Base-by-base conservation (phyloP, 2,329 filamentous ascomycete species). In the Xylariaceae sp. region DNA sequence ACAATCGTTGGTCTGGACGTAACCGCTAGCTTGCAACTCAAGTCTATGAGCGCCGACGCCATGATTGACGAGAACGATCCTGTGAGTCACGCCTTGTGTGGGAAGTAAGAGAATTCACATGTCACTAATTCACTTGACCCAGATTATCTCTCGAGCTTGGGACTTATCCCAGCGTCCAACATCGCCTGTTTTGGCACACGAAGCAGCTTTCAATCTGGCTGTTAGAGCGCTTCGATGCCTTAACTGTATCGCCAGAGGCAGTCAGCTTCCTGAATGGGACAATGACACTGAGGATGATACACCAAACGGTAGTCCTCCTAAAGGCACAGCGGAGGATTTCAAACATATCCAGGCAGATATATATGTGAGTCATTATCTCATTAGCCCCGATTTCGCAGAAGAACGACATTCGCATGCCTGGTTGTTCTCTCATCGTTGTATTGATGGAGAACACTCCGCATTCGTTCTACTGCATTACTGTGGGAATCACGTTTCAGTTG, bases 221-320 rank as follows among this genome's bases (percentile, higher is more conserved):
- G 71, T 83, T 15, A 77, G 80, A 52, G 82, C 86, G 1, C 75
- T 94, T 55, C 80, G 86, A 62, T 92, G 87, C 66, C 76, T 95
- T 4, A 78, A 82, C 2, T 86, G 82, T 60, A 85, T 92, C 65
- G 89, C 87, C 0, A 89, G 85, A 69, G 88, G 88, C 3, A 77
- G 91, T 30, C 88, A 92, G 73, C 76, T 80, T 2, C 80, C 85
- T 0, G 81, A 30, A 30, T 30, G 92, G 30, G 86, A 92, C 59
- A 75, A 92, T 1, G 88, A 90, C 41, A 75, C 76, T 3, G 79
- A 80, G 5, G 72, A 65, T 35, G 55, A 41, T 41, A 13, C 23
- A 30, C 23, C 23, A 30, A 30, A 30, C 23, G 23, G 23, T 30
- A 56, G 51, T 48, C 58, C 3, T 11, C 23, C 6, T 48, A 61